Conservation (phyloP, 768 basidiomycete genomes). For the Clathrus columnatus region DNA sequence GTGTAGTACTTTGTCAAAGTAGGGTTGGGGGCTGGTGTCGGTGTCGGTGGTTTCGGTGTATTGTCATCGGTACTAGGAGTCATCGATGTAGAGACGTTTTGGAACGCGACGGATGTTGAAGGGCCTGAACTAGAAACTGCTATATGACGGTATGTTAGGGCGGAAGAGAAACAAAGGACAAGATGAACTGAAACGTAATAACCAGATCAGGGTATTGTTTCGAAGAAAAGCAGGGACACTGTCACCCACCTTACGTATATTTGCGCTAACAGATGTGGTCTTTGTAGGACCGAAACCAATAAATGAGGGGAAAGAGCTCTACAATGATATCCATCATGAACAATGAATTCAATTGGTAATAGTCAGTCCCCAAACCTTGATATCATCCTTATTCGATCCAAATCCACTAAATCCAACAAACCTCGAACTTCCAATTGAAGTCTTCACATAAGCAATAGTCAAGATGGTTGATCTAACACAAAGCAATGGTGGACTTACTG, state of each 20-base stretch:
- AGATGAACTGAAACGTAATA: not conserved
- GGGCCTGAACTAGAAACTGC: no score
- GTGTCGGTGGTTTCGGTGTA: conserved; percentile 9
- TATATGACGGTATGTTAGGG: no score
- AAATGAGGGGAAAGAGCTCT: conserved; percentile 8
- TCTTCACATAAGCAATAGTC: no score
- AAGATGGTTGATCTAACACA: no score
- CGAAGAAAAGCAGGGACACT: not conserved
- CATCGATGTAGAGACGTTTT: conserved; percentile 22
- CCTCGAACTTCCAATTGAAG: conserved; percentile 31
- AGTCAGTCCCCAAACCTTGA: conserved; percentile 33
- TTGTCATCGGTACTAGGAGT: conserved; percentile 30
- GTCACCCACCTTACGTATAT: not conserved
- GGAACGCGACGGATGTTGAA: no score
- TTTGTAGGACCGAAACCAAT: conserved; percentile 12
- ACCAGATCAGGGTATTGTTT: not conserved
- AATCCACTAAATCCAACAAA: conserved; percentile 49
- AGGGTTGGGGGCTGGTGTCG: not conserved
- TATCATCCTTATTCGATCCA: conserved; percentile 33
- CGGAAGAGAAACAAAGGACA: not conserved
- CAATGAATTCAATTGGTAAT: conserved; percentile 17
- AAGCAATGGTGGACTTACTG: conserved; percentile 14
- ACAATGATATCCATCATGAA: conserved; percentile 11
- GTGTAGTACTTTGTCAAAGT: conserved; percentile 47
- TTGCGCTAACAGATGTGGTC: conserved; percentile 14